Conservation (phyloP, 2,329 filamentous ascomycete species). For the Nigrospora oryzae region DNA sequence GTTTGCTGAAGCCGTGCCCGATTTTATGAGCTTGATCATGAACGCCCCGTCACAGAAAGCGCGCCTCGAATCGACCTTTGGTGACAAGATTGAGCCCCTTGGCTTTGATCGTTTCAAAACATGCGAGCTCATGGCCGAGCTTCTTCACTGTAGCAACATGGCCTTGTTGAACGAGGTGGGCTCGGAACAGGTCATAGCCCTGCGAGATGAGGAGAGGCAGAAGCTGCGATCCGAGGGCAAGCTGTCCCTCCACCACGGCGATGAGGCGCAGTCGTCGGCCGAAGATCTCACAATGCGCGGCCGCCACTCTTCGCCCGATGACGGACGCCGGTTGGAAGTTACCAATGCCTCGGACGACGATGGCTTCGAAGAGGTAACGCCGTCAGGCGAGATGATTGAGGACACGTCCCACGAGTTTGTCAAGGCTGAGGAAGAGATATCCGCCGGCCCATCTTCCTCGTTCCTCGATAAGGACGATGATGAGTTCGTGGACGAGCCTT, state of each 20-base stretch:
- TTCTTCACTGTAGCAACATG: slow-evolving; percentile 98
- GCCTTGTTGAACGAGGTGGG: slow-evolving; percentile 85
- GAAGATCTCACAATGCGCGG: slow-evolving; percentile 58
- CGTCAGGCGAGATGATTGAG: slow-evolving; percentile 61
- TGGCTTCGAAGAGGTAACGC: slow-evolving; percentile 83
- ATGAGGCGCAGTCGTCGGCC: slow-evolving; percentile 36
- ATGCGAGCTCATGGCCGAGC: slow-evolving; percentile 95
- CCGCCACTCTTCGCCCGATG: slow-evolving; percentile 39
- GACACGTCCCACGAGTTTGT: slow-evolving; percentile 63
- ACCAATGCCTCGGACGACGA: slow-evolving; percentile 82
- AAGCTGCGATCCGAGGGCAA: slow-evolving; percentile 69
- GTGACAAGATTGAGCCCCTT: slow-evolving; percentile 81
- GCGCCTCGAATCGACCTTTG: slow-evolving; percentile 79
- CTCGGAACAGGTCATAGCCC: slow-evolving; percentile 76
- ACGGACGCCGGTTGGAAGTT: slow-evolving; percentile 65
- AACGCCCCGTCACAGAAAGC: slow-evolving; percentile 66
- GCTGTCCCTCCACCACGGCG: slow-evolving; percentile 41
- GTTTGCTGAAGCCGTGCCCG: slow-evolving; percentile 84
- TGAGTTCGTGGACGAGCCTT: slow-evolving; percentile 70
- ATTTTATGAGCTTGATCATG: slow-evolving; percentile 87
- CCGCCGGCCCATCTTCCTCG: slow-evolving; percentile 23
- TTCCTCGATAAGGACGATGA: slow-evolving; percentile 56
- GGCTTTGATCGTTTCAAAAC: slow-evolving; percentile 99
- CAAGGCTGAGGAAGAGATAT: slow-evolving; percentile 49
- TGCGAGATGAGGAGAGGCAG: slow-evolving; percentile 74